Conservation (phyloP, 1,139 yeast genomes). For the Candida buenavistaensis region DNA sequence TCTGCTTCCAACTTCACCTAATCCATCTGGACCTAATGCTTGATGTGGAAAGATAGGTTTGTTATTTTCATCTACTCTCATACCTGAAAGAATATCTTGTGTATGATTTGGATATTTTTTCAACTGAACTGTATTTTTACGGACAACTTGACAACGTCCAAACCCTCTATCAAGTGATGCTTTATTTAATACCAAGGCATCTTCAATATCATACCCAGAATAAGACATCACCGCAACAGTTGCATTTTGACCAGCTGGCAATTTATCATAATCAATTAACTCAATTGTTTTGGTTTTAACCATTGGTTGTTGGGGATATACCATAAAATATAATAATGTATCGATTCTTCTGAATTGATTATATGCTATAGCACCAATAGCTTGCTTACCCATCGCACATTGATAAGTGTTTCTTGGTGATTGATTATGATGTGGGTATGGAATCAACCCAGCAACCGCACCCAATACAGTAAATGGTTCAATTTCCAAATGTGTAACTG, state of each 20-base stretch:
- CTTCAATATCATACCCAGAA: constrained; percentile 99
- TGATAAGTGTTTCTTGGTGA: constrained; percentile 98
- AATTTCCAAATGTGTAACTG: constrained; percentile 87
- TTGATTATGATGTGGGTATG: constrained; percentile 99
- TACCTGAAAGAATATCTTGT: constrained; percentile 86
- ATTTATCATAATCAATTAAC: constrained; percentile 88
- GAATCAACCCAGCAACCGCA: constrained; percentile 98
- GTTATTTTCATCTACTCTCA: constrained; percentile 80
- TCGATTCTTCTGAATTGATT: constrained; percentile 96
- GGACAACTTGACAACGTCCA: constrained; percentile 96
- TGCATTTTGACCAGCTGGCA: constrained; percentile 99
- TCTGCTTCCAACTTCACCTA: constrained; percentile 93
- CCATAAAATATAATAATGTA: constrained; percentile 90
- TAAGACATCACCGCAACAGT: constrained; percentile 99
- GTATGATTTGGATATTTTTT: constrained; percentile 94
- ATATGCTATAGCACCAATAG: constrained; percentile 97
- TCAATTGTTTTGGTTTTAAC: constrained; percentile 97
- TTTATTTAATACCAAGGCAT: constrained; percentile 92
- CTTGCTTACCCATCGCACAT: constrained; percentile 99
- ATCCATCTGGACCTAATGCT: constrained; percentile 89
- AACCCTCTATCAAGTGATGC: constrained; percentile 94
- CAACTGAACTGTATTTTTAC: constrained; percentile 85
- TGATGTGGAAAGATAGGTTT: constrained; percentile 84
- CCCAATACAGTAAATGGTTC: constrained; percentile 97
- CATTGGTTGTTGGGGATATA: constrained; percentile 98